Evolutionary conservation across 805 yeast genomes (phyloP).

Genomic region (Kodamaea hsintzibuensis): DNA sequence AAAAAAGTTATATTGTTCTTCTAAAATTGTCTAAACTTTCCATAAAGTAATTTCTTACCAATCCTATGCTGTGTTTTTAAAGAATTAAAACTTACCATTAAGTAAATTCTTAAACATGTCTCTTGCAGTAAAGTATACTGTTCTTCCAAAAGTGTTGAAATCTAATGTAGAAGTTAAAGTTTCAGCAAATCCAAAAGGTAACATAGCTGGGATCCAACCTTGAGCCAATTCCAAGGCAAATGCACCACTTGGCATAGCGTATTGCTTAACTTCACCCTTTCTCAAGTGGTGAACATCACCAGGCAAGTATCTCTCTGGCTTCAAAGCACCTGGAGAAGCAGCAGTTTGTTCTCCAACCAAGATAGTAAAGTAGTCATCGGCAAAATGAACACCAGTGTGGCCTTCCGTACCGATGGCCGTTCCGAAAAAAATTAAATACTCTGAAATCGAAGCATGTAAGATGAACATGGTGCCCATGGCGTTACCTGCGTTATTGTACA

Average conservation of each 20-base stretch:
- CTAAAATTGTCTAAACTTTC: too few species aligned
- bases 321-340: conserved; percentile 60
- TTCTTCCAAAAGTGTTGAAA: conserved; percentile 62
- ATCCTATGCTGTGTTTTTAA: too few species aligned
- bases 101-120: conserved; percentile 73
- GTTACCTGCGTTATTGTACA: conserved; percentile 96
- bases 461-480: conserved; percentile 98
- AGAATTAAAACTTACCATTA: conserved; percentile 51
- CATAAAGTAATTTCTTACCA: too few species aligned
- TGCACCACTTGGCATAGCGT: conserved; percentile 76
- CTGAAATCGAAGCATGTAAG: conserved; percentile 90
- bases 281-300: conserved; percentile 83
- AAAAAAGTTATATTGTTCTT: too few species aligned
- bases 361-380: conserved; percentile 96
- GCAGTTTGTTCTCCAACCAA: conserved; percentile 78
- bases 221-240: conserved; percentile 96
- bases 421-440: conserved; percentile 91
- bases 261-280: conserved; percentile 80
- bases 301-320: conserved; percentile 73
- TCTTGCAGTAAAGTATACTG: conserved; percentile 71
- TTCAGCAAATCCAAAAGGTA: conserved; percentile 92
- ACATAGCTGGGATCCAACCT: conserved; percentile 98
- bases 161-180: conserved; percentile 81
- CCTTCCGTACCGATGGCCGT: conserved; percentile 95
- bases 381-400: conserved; percentile 92